Evolutionary conservation across 768 basidiomycete species (phyloP), one percentile per base, ranked within the genome.

Genomic region (Tricholoma sp.): DNA sequence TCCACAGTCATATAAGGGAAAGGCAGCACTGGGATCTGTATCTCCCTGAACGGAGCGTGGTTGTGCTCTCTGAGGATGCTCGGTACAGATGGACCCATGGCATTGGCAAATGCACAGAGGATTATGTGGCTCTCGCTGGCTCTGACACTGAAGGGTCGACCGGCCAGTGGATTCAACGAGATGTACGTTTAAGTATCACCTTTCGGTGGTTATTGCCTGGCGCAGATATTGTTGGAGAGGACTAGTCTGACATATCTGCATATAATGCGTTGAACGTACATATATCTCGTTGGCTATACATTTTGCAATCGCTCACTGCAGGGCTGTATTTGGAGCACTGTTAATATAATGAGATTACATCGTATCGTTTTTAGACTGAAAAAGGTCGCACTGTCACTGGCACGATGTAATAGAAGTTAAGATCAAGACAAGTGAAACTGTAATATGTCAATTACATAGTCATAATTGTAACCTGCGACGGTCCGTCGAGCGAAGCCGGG

Each of bases 41-140:
- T 68, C 78, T 98, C 15, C 88, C 91, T 0, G 81, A 84, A 53
- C 72, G 89, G 50, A 89, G 87, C 57, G 72, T 96, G 18, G 75
- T 95, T 56, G 83, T 94, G 48, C 74, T 98, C 58, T 83, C 85
- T 4, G 85, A 83, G 33, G 87, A 88, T 33, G 91, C 95, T 12
- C 81, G 95, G 37, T 97, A 91, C 69, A 69, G 72, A 2, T 98
- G 93, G 91, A 84, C 83, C 8, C 95, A 98, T 70, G 95, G 90
- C 4, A 98, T 98, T 55, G 80, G 83, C 32, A 78, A 78, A 53
- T 72, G 80, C 52, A 72, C 62, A 36, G 74, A 77, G 37, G 93
- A 95, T 66, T 70, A 76, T 54, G 87, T 94, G 15, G 71, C 76
- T 65, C 54, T 56, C 45, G 58, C 63, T 20, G 58, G 56, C 34